These are phyloP conservation scores for Diatrype stigma DNA, from an alignment of 2,329 filamentous ascomycete species.

Conservation along the genomic window DNA sequence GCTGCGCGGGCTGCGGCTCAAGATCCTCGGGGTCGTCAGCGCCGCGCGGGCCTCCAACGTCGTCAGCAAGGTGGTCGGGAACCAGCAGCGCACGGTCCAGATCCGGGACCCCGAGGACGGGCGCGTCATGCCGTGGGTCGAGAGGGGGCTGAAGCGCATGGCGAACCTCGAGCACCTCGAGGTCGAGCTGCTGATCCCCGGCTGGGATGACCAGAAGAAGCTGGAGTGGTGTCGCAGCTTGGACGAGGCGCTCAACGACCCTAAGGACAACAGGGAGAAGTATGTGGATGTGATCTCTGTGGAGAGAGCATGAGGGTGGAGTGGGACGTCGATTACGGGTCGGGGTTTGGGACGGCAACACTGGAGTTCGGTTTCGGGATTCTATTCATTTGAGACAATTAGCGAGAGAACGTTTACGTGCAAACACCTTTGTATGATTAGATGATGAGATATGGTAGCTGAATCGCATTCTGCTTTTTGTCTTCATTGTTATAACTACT, in stretches of 20 bases:
- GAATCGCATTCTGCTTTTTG: too few species aligned
- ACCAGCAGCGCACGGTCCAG: not conserved
- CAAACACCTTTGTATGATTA: too few species aligned
- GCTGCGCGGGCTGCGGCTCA: constrained; percentile 33
- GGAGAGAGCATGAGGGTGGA: not conserved
- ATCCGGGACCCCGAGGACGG: constrained; percentile 3
- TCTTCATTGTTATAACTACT: too few species aligned
- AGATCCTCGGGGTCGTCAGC: constrained; percentile 24
- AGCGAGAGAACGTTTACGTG: too few species aligned
- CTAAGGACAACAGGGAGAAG: not conserved
- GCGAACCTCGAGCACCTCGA: constrained; percentile 30
- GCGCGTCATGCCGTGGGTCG: constrained; percentile 20
- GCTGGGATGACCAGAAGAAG: constrained; percentile 26
- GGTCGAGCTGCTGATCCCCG: constrained; percentile 32
- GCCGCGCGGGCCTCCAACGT: constrained; percentile 8
- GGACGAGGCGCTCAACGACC: constrained; percentile 18
- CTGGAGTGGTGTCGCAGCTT: constrained; percentile 29
- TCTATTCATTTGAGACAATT: too few species aligned
- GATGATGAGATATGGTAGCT: too few species aligned
- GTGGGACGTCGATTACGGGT: not conserved
- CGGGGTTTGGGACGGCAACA: too few species aligned
- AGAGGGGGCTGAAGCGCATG: constrained; percentile 27
- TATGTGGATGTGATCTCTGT: constrained; percentile 18
- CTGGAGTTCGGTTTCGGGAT: too few species aligned
- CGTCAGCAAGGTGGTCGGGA: constrained; percentile 5